A percentile compares a stretch with the other conserved stretches of the same genome.
Evolutionary conservation across 2,329 filamentous ascomycete genomes (phyloP).

Genomic region (Fusarium torulosum): DNA sequence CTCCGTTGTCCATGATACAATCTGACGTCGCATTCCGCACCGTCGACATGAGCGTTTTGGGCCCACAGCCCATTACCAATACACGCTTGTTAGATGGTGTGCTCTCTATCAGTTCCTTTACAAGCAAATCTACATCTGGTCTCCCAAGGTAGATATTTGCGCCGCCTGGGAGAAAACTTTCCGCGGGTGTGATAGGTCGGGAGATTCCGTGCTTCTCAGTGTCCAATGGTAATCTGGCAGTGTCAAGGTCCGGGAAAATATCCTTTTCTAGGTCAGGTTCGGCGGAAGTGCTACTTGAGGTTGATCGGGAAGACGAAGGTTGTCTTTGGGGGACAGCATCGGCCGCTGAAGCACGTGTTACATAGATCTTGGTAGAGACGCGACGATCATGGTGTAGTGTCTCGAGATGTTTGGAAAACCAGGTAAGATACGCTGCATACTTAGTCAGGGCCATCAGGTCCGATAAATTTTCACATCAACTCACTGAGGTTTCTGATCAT

Average conservation of each 20-base stretch:
- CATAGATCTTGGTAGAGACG: slow-evolving; percentile 52
- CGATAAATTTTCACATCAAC: slow-evolving; percentile 1
- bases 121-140: slow-evolving; percentile 55
- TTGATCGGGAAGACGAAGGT: slow-evolving; percentile 25
- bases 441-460: slow-evolving; percentile 3
- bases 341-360: slow-evolving; percentile 49
- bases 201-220: slow-evolving; percentile 37
- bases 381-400: slow-evolving; percentile 49
- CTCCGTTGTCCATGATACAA: slow-evolving; percentile 56
- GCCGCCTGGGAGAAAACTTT: slow-evolving; percentile 7
- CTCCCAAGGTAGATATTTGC: slow-evolving; percentile 50
- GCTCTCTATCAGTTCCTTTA: slow-evolving; percentile 50
- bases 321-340: slow-evolving; percentile 15
- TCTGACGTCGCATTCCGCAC: slow-evolving; percentile 58
- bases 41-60: slow-evolving; percentile 56
- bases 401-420: slow-evolving; percentile 55
- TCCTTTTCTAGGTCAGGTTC: slow-evolving; percentile 29
- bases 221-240: slow-evolving; percentile 16
- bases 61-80: slow-evolving; percentile 62
- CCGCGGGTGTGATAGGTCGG: slow-evolving; percentile 10
- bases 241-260: slow-evolving; percentile 3
- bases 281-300: slow-evolving; percentile 17
- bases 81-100: slow-evolving; percentile 51
- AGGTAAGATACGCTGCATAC: slow-evolving; percentile 52
- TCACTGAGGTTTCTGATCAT: slow-evolving; percentile 54